Evolutionary conservation across 352 stramenopile genomes (phyloP).

Genomic region (Thraustochytrium striatum): DNA sequence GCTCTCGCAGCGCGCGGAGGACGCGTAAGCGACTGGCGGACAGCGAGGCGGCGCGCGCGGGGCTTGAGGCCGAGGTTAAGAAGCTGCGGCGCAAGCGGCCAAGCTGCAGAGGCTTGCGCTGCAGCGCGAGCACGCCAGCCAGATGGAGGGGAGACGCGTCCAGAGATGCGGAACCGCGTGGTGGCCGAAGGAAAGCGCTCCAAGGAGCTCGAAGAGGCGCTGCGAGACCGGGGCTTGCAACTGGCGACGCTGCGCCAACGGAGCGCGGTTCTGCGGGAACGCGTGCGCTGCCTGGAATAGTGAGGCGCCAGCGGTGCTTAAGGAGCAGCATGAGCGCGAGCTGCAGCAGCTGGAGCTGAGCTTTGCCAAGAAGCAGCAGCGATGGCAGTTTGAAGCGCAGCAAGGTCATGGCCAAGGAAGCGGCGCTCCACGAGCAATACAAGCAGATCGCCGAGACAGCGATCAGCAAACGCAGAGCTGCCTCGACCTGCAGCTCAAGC

Average conservation of each 20-base stretch:
- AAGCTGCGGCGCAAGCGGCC: neutral
- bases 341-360: neutral
- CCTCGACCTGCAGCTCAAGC: neutral
- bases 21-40: neutral
- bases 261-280: neutral
- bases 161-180: neutral
- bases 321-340: neutral
- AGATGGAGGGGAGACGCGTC: neutral
- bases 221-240: neutral
- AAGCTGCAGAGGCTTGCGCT: neutral
- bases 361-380: neutral
- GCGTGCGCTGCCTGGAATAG: neutral
- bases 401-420: conserved; percentile 5
- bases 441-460: neutral
- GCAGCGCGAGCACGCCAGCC: neutral
- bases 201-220: neutral
- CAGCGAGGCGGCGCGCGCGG: neutral
- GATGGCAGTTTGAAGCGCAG: neutral
- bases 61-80: neutral
- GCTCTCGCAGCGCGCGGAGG: neutral
- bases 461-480: neutral
- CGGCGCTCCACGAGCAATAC: neutral
- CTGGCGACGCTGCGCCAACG: neutral
- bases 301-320: neutral
- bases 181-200: neutral